phyloP scores from a whole-genome alignment of 306 rosid genomes.

The Crotalaria pallida region DNA sequence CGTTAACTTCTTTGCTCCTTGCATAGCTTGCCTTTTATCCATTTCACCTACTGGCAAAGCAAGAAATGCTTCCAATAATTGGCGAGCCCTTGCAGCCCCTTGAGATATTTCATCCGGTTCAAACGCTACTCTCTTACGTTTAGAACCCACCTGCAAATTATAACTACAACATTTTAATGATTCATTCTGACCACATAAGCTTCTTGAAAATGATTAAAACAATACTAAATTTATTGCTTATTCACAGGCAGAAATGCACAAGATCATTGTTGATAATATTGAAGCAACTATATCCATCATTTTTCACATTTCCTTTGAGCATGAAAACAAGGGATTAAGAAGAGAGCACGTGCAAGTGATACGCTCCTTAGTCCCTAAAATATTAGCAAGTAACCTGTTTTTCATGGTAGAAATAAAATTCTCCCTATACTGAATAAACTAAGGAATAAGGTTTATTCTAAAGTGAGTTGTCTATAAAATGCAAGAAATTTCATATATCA shows the following conservation, averaged over 20 bases:
- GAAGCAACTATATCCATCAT: background rate
- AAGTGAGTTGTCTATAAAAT: no score
- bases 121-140: slow-evolving; percentile 60
- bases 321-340: background rate
- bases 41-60: slow-evolving; percentile 65
- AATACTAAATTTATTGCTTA: background rate
- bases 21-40: slow-evolving; percentile 61
- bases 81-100: slow-evolving; percentile 70
- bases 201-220: background rate
- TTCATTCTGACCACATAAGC: background rate
- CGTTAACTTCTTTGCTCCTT: slow-evolving; percentile 52
- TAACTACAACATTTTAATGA: background rate
- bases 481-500: background rate
- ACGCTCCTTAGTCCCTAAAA: background rate
- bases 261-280: background rate
- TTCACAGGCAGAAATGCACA: slow-evolving; percentile 1
- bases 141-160: slow-evolving; percentile 52
- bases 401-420: background rate
- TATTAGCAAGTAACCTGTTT: background rate
- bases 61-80: slow-evolving; percentile 64
- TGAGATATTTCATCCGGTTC: slow-evolving; percentile 57
- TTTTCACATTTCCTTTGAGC: background rate
- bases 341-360: background rate
- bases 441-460: no score
- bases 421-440: slow-evolving; percentile 1